phyloP scores from a whole-genome alignment of 192 early-diverging fungal species.

The Coemansia sp. region DNA sequence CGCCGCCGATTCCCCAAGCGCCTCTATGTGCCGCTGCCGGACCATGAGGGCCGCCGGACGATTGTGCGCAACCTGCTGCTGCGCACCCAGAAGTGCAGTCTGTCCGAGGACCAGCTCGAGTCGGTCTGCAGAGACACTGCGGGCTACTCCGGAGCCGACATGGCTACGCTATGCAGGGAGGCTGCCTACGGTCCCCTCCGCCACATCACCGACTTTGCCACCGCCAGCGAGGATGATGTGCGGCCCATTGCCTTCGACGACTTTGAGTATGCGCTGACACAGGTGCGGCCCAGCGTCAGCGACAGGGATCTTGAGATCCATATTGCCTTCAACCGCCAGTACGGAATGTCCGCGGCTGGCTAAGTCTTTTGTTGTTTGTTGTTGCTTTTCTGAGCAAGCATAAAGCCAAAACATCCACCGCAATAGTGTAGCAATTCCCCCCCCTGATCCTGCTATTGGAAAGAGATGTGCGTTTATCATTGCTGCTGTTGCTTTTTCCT shows the following conservation, averaged over 20 bases:
- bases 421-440: too few relatives aligned
- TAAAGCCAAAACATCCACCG: too few relatives aligned
- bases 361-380: neutral
- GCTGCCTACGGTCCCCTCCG: conserved; percentile 75
- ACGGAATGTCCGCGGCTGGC: conserved; percentile 57
- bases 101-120: conserved; percentile 62
- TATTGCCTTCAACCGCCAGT: conserved; percentile 69
- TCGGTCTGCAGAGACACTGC: conserved; percentile 65
- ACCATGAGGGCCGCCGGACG: conserved; percentile 60
- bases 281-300: conserved; percentile 84
- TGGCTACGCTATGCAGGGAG: conserved; percentile 80
- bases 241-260: conserved; percentile 71
- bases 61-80: conserved; percentile 71
- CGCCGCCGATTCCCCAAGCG: conserved; percentile 70
- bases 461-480: too few relatives aligned
- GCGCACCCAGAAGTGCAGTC: conserved; percentile 54
- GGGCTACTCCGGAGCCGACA: conserved; percentile 86
- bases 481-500: too few relatives aligned
- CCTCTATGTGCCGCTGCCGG: conserved; percentile 86
- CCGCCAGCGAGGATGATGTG: conserved; percentile 63
- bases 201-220: conserved; percentile 60
- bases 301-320: conserved; percentile 77
- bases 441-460: neutral
- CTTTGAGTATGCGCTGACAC: conserved; percentile 78
- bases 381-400: neutral